Base-by-base conservation (phyloP, 2,329 filamentous ascomycete species). In the Cyphellophora attinorum region DNA sequence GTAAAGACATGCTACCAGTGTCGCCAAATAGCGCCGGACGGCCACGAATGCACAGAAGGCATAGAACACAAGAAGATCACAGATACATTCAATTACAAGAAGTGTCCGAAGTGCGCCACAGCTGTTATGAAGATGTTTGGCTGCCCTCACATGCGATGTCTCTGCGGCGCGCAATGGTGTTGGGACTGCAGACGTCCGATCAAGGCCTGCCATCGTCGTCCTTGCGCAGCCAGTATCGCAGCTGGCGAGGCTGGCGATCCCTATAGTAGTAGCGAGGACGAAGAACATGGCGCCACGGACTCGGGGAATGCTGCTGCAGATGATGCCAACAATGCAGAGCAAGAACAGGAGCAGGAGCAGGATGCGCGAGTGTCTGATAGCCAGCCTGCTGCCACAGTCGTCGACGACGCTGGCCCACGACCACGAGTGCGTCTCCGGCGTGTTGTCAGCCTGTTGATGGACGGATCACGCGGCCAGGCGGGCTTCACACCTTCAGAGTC, bases 141-240 rank as follows among this genome's bases (percentile, higher is more conserved):
- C 5, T 72, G 68, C 44, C 48, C 50, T 19, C 63, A 68, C 32
- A 62, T 72, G 44, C 49, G 57, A 34, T 72, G 68, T 37, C 50
- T 54, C 11, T 72, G 68, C 35, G 65, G 67, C 10, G 62, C 63
- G 6, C 59, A 68, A 33, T 72, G 62, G 50, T 72, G 68, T 48
- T 72, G 62, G 57, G 43, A 46, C 5, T 72, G 68, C 35, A 36
- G 52, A 21, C 31, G 43, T 16, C 45, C 54, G 1, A 54, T 58
- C 4, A 47, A 58, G 3, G 40, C 51, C 2, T 64, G 60, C 38
- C 31, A 38, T 8, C 4, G 33, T 3, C 27, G 42, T 14, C 40
- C 34, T 13, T 51, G 48, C 35, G 14, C n/a, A n/a, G n/a, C n/a
- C n/a, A n/a, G n/a, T n/a, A n/a, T n/a, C n/a, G n/a, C n/a, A n/a